Evolutionary conservation across 495 filamentous ascomycete genomes (phyloP), one percentile per base, ranked within the genome.

Genomic region (Durotheca rogersii): DNA sequence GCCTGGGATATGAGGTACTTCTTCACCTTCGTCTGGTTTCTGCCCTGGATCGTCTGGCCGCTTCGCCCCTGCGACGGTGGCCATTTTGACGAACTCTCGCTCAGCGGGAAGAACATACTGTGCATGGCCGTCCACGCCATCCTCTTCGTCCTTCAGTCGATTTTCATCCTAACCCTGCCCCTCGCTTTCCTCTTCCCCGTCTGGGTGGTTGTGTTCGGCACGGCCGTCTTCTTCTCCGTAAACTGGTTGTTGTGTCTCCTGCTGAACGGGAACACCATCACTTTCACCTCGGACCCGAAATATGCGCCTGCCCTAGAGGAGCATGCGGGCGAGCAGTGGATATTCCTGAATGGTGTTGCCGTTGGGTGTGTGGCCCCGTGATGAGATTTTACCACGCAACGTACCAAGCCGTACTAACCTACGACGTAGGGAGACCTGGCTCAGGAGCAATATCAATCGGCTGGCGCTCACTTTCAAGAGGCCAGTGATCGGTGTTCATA

Each of bases 401-500:
- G n/a, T n/a, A n/a, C n/a, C n/a, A n/a, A n/a, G n/a, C n/a, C n/a
- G n/a, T n/a, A n/a, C n/a, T n/a, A n/a, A n/a, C n/a, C n/a, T n/a
- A n/a, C n/a, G n/a, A 23, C 36, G 9, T 27, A 76, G 77, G 16
- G 68, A 75, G 27, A 71, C 78, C 52, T 83, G 84, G 76, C 67
- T 87, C 9, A 80, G 86, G 67, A 72, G 66, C 35, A 90, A 88
- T 53, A 69, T 92, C 44, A 78, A 95, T 61, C 78, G 84, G 7
- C 67, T 93, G 7, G 81, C 86, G 0, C 66, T 81, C 37, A 89
- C 84, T 20, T 95, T 94, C 61, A 82, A 85, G 40, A 78, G 89
- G 5, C 83, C 79, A 1, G 67, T 95, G 15, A 75, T 80, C 0
- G 89, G 88, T n/a, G 77, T 94, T n/a, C 89, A 90, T 52, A 95